Evolutionary conservation across 345 rosid species (phyloP).

Genomic region (Triadica sebifera): DNA sequence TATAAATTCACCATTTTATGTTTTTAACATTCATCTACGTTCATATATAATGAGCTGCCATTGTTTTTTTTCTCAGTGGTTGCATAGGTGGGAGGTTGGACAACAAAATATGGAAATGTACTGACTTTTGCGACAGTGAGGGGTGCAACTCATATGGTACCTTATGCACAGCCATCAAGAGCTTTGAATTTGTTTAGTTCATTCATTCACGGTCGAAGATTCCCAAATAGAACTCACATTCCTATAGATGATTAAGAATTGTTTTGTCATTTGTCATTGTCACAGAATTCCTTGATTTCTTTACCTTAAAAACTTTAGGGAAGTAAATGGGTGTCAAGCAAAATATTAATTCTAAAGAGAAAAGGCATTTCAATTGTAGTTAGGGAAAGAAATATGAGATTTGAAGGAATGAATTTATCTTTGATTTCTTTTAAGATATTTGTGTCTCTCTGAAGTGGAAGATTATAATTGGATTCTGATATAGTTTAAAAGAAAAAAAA

Average conservation of each 20-base stretch:
- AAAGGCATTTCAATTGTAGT: conserved; percentile 1
- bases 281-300: not conserved
- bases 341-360: not conserved
- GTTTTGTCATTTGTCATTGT: not conserved
- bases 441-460: not conserved
- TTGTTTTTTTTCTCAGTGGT: not conserved
- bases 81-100: conserved; percentile 82
- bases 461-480: not conserved
- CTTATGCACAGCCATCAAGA: conserved; percentile 81
- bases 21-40: not conserved
- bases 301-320: not conserved
- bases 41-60: not conserved
- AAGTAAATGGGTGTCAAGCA: not conserved
- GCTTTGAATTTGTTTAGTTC: conserved; percentile 74
- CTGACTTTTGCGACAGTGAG: conserved; percentile 79
- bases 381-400: not conserved
- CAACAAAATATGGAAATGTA: conserved; percentile 66
- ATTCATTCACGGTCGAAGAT: conserved; percentile 59
- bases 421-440: not conserved
- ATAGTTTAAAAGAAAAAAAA: no score
- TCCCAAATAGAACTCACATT: conserved; percentile 53
- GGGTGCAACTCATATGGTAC: conserved; percentile 97
- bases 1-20: not conserved
- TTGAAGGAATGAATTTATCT: not conserved
- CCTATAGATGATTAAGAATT: conserved; percentile 30